Base-by-base conservation (phyloP, 257 asterid species). In the Penstemon eatonii region DNA sequence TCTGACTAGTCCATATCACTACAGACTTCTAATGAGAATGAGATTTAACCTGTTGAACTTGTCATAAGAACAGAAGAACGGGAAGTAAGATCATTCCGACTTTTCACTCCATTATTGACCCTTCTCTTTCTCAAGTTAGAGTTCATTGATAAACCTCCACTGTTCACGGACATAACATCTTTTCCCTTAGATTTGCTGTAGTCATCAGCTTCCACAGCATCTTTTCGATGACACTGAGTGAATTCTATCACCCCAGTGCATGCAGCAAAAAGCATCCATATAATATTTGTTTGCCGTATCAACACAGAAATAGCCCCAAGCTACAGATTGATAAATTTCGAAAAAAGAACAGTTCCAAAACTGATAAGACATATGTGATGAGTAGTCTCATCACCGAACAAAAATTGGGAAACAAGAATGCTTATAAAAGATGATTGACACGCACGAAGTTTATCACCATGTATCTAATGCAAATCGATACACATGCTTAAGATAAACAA, bases 211-310 rank as follows among this genome's bases (percentile, higher is more conserved):
- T 78, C 75, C 43, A 9, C 66, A 62, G 57, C 67, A 67, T 83
- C 72, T 65, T 78, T 85, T 44, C 42, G 73, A 75, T 70, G 89
- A 64, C 74, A 68, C 70, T 73, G 76, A 8, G 83, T 60, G 56
- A 82, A 85, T 65, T 87, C 86, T 67, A 89, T 72, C 75, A 94
- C 81, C 71, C 83, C 91, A 42, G 87, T 67, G 84, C 96, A 89
- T 15, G 87, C 87, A 74, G 83, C 86, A 78, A 93, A 90, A 71
- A 89, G 73, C 89, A 91, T 56, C 99, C 99, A 94, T 63, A 94
- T 81, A 55, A 89, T 84, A 83, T 94, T 90, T 65, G 99, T 94
- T 91, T 94, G 99, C 13, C 96, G 87, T 54, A 94, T 77, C 75
- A 91, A 71, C 76, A 94, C 95, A 47, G 97, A 84, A 77, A 89